Evolutionary conservation across 1,284 basidiomycete species (phyloP), one percentile per base, ranked within the genome.

Genomic region (Cronartium quercuum): DNA sequence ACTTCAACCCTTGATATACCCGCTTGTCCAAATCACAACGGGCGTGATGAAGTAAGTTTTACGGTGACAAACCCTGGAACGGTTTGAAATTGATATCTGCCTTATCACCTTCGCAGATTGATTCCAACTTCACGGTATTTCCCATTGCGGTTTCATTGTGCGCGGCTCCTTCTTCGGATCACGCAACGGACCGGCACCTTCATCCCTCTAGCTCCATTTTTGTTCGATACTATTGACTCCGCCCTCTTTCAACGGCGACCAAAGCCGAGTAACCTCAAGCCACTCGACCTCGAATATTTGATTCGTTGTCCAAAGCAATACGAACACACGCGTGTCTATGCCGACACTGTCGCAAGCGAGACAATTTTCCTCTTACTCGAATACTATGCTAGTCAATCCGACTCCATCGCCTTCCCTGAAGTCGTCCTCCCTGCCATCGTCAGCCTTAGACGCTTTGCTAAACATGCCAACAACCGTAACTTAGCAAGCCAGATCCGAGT

Each of bases 331-430:
- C 87, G 90, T 18, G 87, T 95, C 40, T 94, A 94, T 82, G 85
- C 87, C 74, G 94, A 95, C 80, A 88, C 87, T 5, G 83, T 98
- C 40, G 86, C 88, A 1, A 93, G 97, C 75, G 96, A 98, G 82
- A 84, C 89, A 21, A 82, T 86, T 5, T 93, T 87, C 82, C 83
- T 93, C 21, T 85, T 97, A 57, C 88, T 89, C 10, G 91, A 95
- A 82, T 93, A 91, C 87, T 84, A 84, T 76, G 82, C 86, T 86
- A 70, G 83, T 83, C 76, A 91, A 84, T 80, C 84, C 81, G 84
- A 77, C 0, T 91, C 90, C 81, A 89, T 98, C 74, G 92, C 92
- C 0, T 97, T 97, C 84, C 95, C 95, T 1, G 96, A 99, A 83
- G 85, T 96, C 68, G 86, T 89, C 13, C 87, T 98, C n/a, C 93